phyloP scores from a whole-genome alignment of 345 rosid genomes.

The Arabidopsis suecica region DNA sequence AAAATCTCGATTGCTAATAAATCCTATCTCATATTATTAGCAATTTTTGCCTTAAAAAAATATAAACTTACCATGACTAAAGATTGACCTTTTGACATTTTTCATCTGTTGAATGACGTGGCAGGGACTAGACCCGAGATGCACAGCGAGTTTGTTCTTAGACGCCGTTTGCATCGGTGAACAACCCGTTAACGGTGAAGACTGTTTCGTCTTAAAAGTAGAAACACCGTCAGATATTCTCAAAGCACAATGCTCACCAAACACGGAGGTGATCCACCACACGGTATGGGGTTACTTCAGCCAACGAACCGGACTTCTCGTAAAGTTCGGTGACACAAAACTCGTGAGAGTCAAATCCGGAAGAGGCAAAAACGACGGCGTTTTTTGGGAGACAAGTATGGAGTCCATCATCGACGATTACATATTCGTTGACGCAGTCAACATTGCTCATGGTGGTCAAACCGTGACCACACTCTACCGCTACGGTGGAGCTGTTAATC shows the following conservation, averaged over 20 bases:
- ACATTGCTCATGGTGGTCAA: conserved; percentile 78
- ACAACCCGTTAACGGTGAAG: conserved; percentile 56
- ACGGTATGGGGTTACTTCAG: conserved; percentile 94
- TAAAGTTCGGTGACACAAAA: conserved; percentile 74
- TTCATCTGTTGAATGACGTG: conserved; percentile 10
- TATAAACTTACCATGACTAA: too few species aligned
- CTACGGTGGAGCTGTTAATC: conserved; percentile 66
- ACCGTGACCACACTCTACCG: conserved; percentile 66
- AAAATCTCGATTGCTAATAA: too few species aligned
- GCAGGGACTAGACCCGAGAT: conserved; percentile 91
- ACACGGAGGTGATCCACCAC: conserved; percentile 80
- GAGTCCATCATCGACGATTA: conserved; percentile 73
- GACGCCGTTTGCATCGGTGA: conserved; percentile 81
- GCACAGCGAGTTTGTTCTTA: conserved; percentile 72
- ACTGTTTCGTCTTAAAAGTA: conserved; percentile 75
- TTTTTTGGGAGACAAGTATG: conserved; percentile 87
- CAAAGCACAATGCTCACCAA: conserved; percentile 66
- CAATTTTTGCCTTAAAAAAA: too few species aligned
- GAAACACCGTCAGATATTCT: conserved; percentile 61
- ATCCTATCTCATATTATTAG: too few species aligned
- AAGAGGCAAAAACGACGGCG: conserved; percentile 52
- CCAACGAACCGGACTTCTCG: conserved; percentile 81
- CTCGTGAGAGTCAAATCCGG: conserved; percentile 66
- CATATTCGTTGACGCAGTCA: conserved; percentile 62
- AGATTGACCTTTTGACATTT: not conserved